phyloP scores from a whole-genome alignment of 345 rosid genomes.

The Boechera retrofracta region DNA sequence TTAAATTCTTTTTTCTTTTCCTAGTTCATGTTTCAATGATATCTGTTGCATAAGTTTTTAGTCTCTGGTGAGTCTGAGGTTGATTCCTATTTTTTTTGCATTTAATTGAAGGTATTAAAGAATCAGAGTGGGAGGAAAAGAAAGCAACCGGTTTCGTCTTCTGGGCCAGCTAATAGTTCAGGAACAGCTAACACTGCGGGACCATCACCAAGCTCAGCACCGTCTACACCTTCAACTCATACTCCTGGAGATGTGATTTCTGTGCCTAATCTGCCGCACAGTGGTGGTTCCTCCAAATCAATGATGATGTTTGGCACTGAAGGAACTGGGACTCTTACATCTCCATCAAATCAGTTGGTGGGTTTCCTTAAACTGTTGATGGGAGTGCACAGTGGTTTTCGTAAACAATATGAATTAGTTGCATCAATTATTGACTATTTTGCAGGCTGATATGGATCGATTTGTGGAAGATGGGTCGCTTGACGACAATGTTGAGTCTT shows the following conservation, averaged over 20 bases:
- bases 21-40: slow-evolving; percentile 6
- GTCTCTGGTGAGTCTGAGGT: slow-evolving; percentile 21
- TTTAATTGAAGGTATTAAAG: slow-evolving; percentile 76
- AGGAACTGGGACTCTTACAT: slow-evolving; percentile 82
- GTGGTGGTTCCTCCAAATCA: slow-evolving; percentile 84
- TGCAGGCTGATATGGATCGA: slow-evolving; percentile 96
- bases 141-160: slow-evolving; percentile 96
- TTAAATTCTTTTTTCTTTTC: slow-evolving; percentile 28
- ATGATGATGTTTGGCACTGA: slow-evolving; percentile 73
- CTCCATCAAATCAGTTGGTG: slow-evolving; percentile 94
- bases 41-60: neutral
- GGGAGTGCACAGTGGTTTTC: slow-evolving; percentile 1
- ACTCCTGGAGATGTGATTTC: slow-evolving; percentile 95
- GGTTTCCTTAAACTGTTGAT: slow-evolving; percentile 42
- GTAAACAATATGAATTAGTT: slow-evolving; percentile 6
- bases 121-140: slow-evolving; percentile 95
- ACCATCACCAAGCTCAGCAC: slow-evolving; percentile 99
- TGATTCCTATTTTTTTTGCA: slow-evolving; percentile 49
- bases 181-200: slow-evolving; percentile 99
- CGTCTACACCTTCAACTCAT: slow-evolving; percentile 97
- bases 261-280: slow-evolving; percentile 85
- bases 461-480: slow-evolving; percentile 96
- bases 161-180: slow-evolving; percentile 98
- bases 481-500: slow-evolving; percentile 96
- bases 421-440: slow-evolving; percentile 19